Base-by-base conservation (phyloP, 352 stramenopile genomes). In the Peronospora belbahrii region DNA sequence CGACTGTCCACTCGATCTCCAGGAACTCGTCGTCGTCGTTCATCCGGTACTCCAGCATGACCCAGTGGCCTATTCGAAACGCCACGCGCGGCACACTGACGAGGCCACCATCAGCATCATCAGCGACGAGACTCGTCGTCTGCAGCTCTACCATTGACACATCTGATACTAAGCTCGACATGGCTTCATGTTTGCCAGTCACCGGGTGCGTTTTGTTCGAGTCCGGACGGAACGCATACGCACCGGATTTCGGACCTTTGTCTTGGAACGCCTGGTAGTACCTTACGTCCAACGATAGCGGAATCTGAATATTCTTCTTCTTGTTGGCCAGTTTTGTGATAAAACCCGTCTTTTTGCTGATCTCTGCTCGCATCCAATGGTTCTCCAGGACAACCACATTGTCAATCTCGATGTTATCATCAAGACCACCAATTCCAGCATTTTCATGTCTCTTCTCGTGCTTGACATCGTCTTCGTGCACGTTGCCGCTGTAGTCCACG, bases 171-270 rank as follows among this genome's bases (percentile, higher is more conserved):
- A 36, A 45, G n/a, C 17, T 43, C 3, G 10, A 13, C n/a, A 52
- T 43, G 7, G 20, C 11, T 22, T 24, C 31, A 42, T 11, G 31
- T 13, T 58, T 53, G 23, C 41, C 55, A n/a, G 57, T 53, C 7
- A 80, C 40, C 0, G 62, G 39, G 45, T 88, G 70, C 1, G 81
- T 65, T 18, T 73, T 71, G 42, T 88, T 83, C 30, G 68, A 84
- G 47, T 91, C 73, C 0, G 95, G 95, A 36, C 93, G 81, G 70
- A 99, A 98, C 13, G 97, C 88, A 60, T 99, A 99, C 4, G 95
- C 96, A 14, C 96, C 96, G 17, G 90, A 97, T 52, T 95, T 88
- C 48, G 93, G 80, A 3, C 65, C 60, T 1, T 70, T 20, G 3
- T 51, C 62, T 38, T 84, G 70, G 46, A 68, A 87, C 7, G 71